Conservation (phyloP, 768 basidiomycete genomes). For the Termitomyces sp. region DNA sequence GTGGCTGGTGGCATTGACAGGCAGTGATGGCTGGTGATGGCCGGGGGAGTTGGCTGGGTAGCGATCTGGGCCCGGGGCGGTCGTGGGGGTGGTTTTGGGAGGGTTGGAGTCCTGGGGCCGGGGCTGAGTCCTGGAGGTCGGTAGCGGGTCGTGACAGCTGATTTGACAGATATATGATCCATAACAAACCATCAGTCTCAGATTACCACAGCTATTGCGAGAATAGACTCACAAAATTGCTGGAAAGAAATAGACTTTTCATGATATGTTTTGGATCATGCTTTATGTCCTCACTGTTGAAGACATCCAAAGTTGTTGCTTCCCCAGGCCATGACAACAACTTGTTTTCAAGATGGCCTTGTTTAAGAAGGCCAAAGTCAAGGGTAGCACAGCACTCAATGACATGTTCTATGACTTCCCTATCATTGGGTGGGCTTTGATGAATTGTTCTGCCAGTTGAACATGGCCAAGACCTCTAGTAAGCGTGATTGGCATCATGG, state of each 20-base stretch:
- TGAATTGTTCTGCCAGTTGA: background rate
- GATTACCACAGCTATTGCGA: conserved; percentile 18
- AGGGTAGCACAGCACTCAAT: conserved; percentile 5
- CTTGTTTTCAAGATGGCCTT: conserved; percentile 1
- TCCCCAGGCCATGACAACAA: conserved; percentile 1
- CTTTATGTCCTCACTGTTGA: background rate
- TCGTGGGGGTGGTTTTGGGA: too few relatives aligned
- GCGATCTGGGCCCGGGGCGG: too few relatives aligned
- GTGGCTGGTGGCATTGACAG: too few relatives aligned
- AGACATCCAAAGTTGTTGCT: conserved; percentile 1
- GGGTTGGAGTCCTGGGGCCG: too few relatives aligned
- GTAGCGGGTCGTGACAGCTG: too few relatives aligned
- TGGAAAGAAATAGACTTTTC: conserved; percentile 1
- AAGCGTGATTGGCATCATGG: too few relatives aligned
- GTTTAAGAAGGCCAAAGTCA: conserved; percentile 2
- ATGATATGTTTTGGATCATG: background rate
- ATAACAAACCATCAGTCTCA: too few relatives aligned
- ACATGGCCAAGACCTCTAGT: background rate
- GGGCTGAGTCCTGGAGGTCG: too few relatives aligned
- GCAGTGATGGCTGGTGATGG: too few relatives aligned
- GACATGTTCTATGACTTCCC: conserved; percentile 10
- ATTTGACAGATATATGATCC: too few relatives aligned
- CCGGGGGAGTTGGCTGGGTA: too few relatives aligned
- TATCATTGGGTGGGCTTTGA: background rate
- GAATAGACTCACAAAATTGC: background rate